A percentile compares a stretch with the other conserved stretches of the same genome.
Conservation (phyloP, 495 filamentous ascomycete species). For the Hypoxylon perforatum region DNA sequence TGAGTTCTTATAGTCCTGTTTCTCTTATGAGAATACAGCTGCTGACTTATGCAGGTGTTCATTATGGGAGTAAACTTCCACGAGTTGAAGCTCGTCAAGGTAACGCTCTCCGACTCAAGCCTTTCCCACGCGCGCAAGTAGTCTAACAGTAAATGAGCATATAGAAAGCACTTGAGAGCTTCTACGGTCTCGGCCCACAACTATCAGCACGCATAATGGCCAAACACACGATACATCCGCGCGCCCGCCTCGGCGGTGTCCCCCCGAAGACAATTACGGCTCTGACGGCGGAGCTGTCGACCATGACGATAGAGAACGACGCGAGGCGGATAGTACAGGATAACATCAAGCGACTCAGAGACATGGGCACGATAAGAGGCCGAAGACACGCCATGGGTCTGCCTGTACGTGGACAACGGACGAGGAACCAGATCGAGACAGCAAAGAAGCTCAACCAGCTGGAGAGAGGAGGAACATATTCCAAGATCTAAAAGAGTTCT, state of each 20-base stretch:
- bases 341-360: slow-evolving; percentile 85
- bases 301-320: slow-evolving; percentile 95
- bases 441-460: slow-evolving; percentile 83
- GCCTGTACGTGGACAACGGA: slow-evolving; percentile 88
- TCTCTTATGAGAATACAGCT: not conserved
- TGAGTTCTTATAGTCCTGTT: not conserved
- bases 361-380: slow-evolving; percentile 92
- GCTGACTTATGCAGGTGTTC: slow-evolving; percentile 69
- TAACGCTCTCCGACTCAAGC: slow-evolving; percentile 44
- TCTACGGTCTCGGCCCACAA: slow-evolving; percentile 88
- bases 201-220: slow-evolving; percentile 80
- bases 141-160: slow-evolving; percentile 8
- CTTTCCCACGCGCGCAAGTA: not conserved
- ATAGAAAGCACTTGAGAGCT: slow-evolving; percentile 84
- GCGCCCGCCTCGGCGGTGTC: slow-evolving; percentile 77
- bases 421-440: slow-evolving; percentile 83
- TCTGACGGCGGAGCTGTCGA: slow-evolving; percentile 83
- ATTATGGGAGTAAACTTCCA: slow-evolving; percentile 87
- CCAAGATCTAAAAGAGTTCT: slow-evolving; percentile 18
- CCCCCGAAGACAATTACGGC: slow-evolving; percentile 77
- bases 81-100: slow-evolving; percentile 83
- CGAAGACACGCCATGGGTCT: slow-evolving; percentile 89
- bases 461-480: slow-evolving; percentile 68
- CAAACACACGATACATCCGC: slow-evolving; percentile 85
- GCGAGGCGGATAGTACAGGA: slow-evolving; percentile 78